Percentiles rank a stretch among this genome's conserved stretches.
Conservation (phyloP, 2,329 filamentous ascomycete genomes). For the Aaosphaeria pasadenensis region DNA sequence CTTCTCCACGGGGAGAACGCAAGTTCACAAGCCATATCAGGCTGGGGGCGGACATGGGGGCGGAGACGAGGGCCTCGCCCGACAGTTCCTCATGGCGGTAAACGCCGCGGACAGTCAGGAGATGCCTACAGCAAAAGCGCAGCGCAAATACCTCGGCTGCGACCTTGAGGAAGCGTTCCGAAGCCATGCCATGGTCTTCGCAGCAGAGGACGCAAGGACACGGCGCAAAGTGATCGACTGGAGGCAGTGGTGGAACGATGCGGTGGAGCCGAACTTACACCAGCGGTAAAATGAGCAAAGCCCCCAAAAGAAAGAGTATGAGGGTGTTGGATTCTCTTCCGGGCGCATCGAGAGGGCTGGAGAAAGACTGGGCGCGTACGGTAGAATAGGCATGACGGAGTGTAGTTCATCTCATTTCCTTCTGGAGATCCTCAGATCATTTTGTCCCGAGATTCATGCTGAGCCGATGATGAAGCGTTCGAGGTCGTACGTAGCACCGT, state of each 20-base stretch:
- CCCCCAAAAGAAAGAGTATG: slow-evolving; percentile 7
- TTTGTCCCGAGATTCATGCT: too few relatives aligned
- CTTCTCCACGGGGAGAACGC: slow-evolving; percentile 59
- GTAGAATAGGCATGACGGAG: slow-evolving; percentile 8
- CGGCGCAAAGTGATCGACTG: slow-evolving; percentile 71
- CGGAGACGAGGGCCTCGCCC: slow-evolving; percentile 74
- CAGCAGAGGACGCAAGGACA: slow-evolving; percentile 80
- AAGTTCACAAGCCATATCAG: slow-evolving; percentile 58
- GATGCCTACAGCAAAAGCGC: slow-evolving; percentile 66
- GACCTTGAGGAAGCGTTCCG: slow-evolving; percentile 82
- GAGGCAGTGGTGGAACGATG: slow-evolving; percentile 68
- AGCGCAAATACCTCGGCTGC: slow-evolving; percentile 74
- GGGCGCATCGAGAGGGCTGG: neutral
- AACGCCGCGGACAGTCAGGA: slow-evolving; percentile 71
- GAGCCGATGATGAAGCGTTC: too few relatives aligned
- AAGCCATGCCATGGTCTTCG: slow-evolving; percentile 91
- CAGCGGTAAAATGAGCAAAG: slow-evolving; percentile 4
- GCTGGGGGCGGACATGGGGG: slow-evolving; percentile 68
- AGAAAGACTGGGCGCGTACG: slow-evolving; percentile 23
- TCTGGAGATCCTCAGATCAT: too few relatives aligned
- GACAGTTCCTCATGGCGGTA: slow-evolving; percentile 80
- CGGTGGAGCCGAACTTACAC: slow-evolving; percentile 42
- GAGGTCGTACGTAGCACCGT: too few relatives aligned
- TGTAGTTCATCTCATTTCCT: neutral
- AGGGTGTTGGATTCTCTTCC: neutral